Conservation (phyloP, 163 green algal genomes). For the Volvox carteri region DNA sequence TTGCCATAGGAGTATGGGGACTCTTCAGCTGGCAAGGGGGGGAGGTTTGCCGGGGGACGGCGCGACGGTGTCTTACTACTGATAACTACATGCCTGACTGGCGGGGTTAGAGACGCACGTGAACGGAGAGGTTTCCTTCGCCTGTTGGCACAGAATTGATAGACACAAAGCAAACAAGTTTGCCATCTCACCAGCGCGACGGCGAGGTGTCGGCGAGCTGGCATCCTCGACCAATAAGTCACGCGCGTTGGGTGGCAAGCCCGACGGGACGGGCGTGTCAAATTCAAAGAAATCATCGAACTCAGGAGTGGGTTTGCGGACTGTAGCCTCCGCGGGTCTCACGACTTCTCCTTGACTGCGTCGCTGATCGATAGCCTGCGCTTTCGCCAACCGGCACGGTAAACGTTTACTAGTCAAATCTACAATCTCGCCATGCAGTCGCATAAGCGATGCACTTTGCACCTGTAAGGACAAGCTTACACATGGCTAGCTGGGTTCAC, state of each 20-base stretch:
- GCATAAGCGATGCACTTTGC: background rate
- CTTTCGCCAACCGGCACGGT: background rate
- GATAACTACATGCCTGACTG: no score
- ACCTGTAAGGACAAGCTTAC: background rate
- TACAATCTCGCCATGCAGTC: background rate
- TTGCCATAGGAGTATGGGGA: background rate
- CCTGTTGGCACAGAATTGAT: no score
- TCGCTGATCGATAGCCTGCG: slow-evolving; percentile 3
- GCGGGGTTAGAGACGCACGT: no score
- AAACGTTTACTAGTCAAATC: background rate
- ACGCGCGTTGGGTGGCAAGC: background rate
- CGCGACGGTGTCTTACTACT: no score
- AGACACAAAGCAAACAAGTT: no score
- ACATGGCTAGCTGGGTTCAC: background rate
- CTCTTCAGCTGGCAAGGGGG: no score
- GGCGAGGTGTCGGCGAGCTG: background rate
- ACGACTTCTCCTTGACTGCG: slow-evolving; percentile 1
- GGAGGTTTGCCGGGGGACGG: no score
- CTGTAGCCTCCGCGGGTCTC: background rate
- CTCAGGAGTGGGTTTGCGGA: background rate
- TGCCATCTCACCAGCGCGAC: background rate
- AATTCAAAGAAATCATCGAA: slow-evolving; percentile 50
- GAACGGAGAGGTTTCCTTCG: no score
- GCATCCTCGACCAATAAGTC: slow-evolving; percentile 41
- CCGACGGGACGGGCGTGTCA: slow-evolving; percentile 24